Percentiles rank a stretch among this genome's conserved stretches.
These are phyloP conservation scores for Boechera divaricarpa DNA, from an alignment of 345 rosid genomes.

Conservation along the genomic window DNA sequence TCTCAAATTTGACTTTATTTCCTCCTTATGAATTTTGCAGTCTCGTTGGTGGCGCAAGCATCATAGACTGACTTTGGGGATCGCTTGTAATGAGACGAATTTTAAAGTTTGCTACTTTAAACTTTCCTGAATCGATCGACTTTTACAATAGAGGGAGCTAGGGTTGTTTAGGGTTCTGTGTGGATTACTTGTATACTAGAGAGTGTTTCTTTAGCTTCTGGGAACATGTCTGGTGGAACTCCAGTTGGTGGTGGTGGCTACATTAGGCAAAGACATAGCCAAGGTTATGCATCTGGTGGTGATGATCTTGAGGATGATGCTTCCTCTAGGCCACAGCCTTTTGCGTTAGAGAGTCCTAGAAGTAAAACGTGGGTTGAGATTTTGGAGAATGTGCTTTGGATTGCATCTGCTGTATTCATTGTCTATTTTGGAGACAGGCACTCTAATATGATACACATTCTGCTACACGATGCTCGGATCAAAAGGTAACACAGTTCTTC, in stretches of 20 bases:
- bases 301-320: constrained; percentile 96
- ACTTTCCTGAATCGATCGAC: neutral
- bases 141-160: neutral
- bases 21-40: neutral
- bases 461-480: constrained; percentile 79
- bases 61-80: neutral
- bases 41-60: constrained; percentile 18
- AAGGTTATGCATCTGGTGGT: constrained; percentile 84
- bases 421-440: constrained; percentile 82
- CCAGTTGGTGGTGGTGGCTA: constrained; percentile 89
- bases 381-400: constrained; percentile 83
- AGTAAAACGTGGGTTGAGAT: constrained; percentile 69
- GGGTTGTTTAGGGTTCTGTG: constrained; percentile 11
- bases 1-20: constrained; percentile 18
- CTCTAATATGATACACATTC: constrained; percentile 69
- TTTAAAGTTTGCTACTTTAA: constrained; percentile 9
- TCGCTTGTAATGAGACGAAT: constrained; percentile 29
- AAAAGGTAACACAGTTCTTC: constrained; percentile 57
- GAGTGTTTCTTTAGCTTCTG: constrained; percentile 11
- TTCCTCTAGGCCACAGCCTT: constrained; percentile 71
- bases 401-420: constrained; percentile 76
- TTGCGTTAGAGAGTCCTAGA: constrained; percentile 50
- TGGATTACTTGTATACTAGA: neutral
- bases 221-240: constrained; percentile 90
- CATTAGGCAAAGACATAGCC: constrained; percentile 95